phyloP scores from a whole-genome alignment of 305 asterid species.

The Solanum hybrid region DNA sequence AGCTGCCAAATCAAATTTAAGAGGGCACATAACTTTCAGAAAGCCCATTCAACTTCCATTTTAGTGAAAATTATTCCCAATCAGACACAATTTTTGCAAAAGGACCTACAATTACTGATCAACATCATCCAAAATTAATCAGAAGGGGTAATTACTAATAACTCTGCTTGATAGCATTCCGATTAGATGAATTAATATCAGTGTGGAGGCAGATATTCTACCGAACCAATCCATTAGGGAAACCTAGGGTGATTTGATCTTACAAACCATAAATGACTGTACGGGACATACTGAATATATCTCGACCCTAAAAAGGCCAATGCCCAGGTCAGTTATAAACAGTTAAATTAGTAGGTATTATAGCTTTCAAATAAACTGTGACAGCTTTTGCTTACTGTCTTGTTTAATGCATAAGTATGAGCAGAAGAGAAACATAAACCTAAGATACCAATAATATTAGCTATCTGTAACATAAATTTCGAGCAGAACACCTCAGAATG shows the following conservation, averaged over 20 bases:
- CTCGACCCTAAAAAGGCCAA: not conserved
- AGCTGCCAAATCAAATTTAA: conserved; percentile 1
- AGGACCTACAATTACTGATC: not conserved
- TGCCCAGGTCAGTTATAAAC: not conserved
- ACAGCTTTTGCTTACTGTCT: not conserved
- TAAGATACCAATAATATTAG: not conserved
- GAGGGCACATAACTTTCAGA: not conserved
- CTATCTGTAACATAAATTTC: not conserved
- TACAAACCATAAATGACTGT: not conserved
- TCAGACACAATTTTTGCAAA: not conserved
- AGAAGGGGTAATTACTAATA: not conserved
- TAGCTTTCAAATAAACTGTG: not conserved
- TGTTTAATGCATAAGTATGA: not conserved
- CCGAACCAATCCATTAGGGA: not conserved
- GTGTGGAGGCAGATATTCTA: not conserved
- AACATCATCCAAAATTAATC: not conserved
- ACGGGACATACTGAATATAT: not conserved
- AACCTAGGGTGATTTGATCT: not conserved
- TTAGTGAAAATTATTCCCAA: not conserved
- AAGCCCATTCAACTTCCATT: not conserved
- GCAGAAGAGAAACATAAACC: not conserved
- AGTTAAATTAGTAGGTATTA: not conserved
- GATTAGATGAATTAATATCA: not conserved
- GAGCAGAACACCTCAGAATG: not conserved
- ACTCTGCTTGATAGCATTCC: not conserved